These are phyloP conservation scores for Ophioceras dolichostomum DNA, from an alignment of 2,329 filamentous ascomycete species.

Conservation along the genomic window DNA sequence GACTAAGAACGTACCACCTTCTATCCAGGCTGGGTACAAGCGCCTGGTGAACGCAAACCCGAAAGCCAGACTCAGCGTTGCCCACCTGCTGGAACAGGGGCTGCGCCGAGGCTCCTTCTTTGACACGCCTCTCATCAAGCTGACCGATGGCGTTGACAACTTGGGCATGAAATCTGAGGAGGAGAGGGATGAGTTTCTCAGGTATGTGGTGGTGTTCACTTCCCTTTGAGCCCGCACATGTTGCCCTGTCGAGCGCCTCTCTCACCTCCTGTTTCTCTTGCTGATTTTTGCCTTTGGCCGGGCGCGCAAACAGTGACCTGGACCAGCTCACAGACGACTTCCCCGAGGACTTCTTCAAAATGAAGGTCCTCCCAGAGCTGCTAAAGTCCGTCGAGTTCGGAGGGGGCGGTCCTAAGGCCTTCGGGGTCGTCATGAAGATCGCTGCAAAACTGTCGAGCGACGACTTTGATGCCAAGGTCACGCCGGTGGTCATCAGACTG, in stretches of 20 bases:
- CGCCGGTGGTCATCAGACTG: constrained; percentile 73
- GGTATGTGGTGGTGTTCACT: constrained; percentile 24
- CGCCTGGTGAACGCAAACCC: constrained; percentile 79
- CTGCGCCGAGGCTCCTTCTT: constrained; percentile 76
- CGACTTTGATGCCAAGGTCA: constrained; percentile 76
- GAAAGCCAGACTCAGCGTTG: constrained; percentile 73
- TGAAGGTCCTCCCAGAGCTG: constrained; percentile 89
- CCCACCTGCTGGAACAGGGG: constrained; percentile 83
- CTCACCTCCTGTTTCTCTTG: background rate
- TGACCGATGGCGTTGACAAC: constrained; percentile 88
- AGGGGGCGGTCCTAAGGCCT: constrained; percentile 84
- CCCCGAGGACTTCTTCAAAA: constrained; percentile 94
- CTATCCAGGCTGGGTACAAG: constrained; percentile 87
- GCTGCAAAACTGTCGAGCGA: constrained; percentile 75
- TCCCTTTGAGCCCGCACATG: background rate
- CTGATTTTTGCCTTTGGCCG: no score
- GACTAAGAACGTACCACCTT: constrained; percentile 73
- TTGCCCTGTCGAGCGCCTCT: background rate
- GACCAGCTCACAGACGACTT: constrained; percentile 86
- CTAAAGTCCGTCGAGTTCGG: constrained; percentile 99
- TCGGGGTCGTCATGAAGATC: constrained; percentile 82
- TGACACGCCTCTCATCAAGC: constrained; percentile 79
- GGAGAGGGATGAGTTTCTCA: constrained; percentile 76
- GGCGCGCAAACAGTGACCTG: constrained; percentile 59
- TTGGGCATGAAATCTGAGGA: constrained; percentile 75